Base-by-base conservation (phyloP, 768 basidiomycete genomes). In the Phaeolepiota aurea region DNA sequence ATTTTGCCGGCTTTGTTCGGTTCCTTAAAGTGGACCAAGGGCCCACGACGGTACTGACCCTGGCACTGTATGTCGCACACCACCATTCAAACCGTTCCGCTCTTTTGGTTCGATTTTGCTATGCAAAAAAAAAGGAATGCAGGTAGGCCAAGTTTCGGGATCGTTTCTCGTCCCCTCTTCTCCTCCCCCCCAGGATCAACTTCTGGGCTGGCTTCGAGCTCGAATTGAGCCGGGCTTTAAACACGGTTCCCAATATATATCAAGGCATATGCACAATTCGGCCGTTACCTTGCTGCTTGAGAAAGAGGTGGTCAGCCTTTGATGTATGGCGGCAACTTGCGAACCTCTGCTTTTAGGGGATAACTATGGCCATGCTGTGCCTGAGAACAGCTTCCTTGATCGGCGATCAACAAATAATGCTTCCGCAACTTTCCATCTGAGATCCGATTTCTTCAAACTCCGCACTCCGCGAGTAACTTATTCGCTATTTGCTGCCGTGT, bases 361-460 rank as follows among this genome's bases (percentile, higher is more conserved):
- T 34, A 18, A 18, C 19, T 11, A n/a, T 13, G 11, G 39, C 37
- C 7, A 40, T 41, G 47, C 40, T 44, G 66, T 68, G 58, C 63
- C 62, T 68, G 58, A 49, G 44, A 44, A 48, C 57, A 57, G 51
- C 58, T 63, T 66, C 60, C 60, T 66, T 78, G 76, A 78, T 78
- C 76, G 73, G 74, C 66, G 73, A 78, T 78, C 76, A 78, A 64
- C 51, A 54, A 54, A 57, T 53, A 56, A 48, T 53, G 44, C 49
- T 58, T 56, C 63, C 65, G 63, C 55, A 58, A 55, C 40, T 56
- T 58, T 35, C 37, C 50, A 44, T 20, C n/a, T 31, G 37, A 42
- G 40, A 42, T 41, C n/a, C n/a, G 32, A 28, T 13, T 40, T 39
- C 48, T 59, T 58, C 47, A 49, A 45, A 53, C 55, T 57, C 61